These are phyloP conservation scores for Reutealis trisperma DNA, from an alignment of 345 rosid genomes.

Conservation along the genomic window DNA sequence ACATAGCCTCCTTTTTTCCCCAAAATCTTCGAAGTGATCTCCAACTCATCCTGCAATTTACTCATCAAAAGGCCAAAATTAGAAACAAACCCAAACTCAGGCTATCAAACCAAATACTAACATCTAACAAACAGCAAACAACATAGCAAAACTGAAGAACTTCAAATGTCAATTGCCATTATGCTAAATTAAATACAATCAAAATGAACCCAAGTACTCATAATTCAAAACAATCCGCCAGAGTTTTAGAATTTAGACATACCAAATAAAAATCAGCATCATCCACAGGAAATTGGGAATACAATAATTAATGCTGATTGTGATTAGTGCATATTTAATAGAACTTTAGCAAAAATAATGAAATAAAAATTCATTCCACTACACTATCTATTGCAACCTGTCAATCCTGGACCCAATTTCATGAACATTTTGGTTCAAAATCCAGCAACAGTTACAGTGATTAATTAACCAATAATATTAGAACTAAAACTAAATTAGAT, in stretches of 20 bases:
- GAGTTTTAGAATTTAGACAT: background rate
- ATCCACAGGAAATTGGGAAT: background rate
- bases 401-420: too few species aligned
- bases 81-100: background rate
- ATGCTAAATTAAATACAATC: too few species aligned
- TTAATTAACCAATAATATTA: too few species aligned
- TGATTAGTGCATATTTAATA: background rate
- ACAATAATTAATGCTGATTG: background rate
- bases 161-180: too few species aligned
- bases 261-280: background rate
- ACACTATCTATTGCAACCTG: too few species aligned
- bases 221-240: too few species aligned
- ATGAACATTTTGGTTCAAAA: too few species aligned
- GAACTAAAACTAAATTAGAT: too few species aligned
- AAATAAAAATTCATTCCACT: background rate
- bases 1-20: slow-evolving; percentile 68
- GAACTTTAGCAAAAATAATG: background rate
- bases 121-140: background rate
- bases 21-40: slow-evolving; percentile 63
- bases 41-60: slow-evolving; percentile 70
- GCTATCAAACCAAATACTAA: background rate
- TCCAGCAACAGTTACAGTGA: too few species aligned
- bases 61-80: background rate
- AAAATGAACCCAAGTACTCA: too few species aligned
- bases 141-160: too few species aligned